These are phyloP conservation scores for Colletotrichum karsti DNA, from an alignment of 2,329 filamentous ascomycete genomes.

Conservation along the genomic window DNA sequence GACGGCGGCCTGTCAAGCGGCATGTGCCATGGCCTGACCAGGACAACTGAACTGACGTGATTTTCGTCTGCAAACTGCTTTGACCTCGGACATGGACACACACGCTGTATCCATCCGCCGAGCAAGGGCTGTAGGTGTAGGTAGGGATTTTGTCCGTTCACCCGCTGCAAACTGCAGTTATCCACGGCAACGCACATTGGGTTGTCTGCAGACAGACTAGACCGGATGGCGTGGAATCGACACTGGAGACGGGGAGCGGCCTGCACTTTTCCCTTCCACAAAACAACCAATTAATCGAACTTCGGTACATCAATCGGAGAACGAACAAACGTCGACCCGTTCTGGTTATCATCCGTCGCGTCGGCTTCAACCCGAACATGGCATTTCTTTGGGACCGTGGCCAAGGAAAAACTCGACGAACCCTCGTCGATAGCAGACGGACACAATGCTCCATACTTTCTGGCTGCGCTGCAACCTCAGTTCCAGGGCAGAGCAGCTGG, in stretches of 20 bases:
- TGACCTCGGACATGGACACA: too few relatives aligned
- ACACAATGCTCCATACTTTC: constrained; percentile 1
- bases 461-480: neutral
- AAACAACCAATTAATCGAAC: neutral
- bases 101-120: neutral
- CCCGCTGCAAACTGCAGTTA: neutral
- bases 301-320: neutral
- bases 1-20: neutral
- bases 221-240: neutral
- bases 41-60: neutral
- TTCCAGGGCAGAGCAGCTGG: neutral
- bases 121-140: neutral
- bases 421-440: neutral
- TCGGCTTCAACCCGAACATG: neutral
- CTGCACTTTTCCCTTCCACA: neutral
- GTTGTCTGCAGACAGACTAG: neutral
- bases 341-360: neutral
- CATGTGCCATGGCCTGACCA: neutral
- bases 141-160: neutral
- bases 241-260: neutral
- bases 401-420: constrained; percentile 17
- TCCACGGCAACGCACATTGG: neutral
- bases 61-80: neutral
- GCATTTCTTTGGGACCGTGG: constrained; percentile 1
- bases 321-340: too few relatives aligned